Evolutionary conservation across 805 yeast genomes (phyloP).

Genomic region (Kodamaea kakaduensis): DNA sequence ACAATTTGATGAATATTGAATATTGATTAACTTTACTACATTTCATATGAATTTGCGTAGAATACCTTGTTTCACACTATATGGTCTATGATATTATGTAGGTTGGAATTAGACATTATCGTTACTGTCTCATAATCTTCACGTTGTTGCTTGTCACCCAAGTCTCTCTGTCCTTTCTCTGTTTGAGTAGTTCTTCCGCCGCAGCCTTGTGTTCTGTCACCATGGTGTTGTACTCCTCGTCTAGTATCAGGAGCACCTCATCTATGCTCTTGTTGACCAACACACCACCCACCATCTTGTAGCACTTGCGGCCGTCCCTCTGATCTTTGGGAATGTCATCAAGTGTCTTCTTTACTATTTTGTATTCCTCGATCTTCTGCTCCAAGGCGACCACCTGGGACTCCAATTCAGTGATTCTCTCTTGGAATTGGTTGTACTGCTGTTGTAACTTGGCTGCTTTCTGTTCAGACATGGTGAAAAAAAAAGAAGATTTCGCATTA

Average conservation of each 20-base stretch:
- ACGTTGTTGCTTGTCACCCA: slow-evolving; percentile 43
- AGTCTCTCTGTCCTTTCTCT: slow-evolving; percentile 31
- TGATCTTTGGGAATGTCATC: slow-evolving; percentile 30
- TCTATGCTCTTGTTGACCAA: slow-evolving; percentile 76
- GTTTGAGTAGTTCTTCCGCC: slow-evolving; percentile 24
- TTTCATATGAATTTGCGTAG: too few relatives aligned
- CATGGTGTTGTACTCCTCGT: slow-evolving; percentile 43
- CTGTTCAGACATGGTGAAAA: slow-evolving; percentile 15
- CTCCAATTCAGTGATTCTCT: slow-evolving; percentile 35
- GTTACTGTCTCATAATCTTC: slow-evolving; percentile 33
- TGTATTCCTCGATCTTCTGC: slow-evolving; percentile 38
- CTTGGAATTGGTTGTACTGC: slow-evolving; percentile 40
- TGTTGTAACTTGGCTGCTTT: slow-evolving; percentile 40
- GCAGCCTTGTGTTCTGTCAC: slow-evolving; percentile 19
- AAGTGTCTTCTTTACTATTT: slow-evolving; percentile 40
- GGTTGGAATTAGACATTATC: too few relatives aligned
- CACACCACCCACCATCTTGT: slow-evolving; percentile 92
- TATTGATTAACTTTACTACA: too few relatives aligned
- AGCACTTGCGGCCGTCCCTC: slow-evolving; percentile 64
- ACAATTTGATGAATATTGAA: too few relatives aligned
- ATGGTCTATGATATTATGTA: too few relatives aligned
- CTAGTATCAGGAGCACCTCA: slow-evolving; percentile 65
- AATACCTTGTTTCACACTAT: too few relatives aligned
- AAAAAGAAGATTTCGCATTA: too few relatives aligned
- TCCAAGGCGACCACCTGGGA: slow-evolving; percentile 32